phyloP scores from a whole-genome alignment of 768 basidiomycete species.

The Boletales sp. region DNA sequence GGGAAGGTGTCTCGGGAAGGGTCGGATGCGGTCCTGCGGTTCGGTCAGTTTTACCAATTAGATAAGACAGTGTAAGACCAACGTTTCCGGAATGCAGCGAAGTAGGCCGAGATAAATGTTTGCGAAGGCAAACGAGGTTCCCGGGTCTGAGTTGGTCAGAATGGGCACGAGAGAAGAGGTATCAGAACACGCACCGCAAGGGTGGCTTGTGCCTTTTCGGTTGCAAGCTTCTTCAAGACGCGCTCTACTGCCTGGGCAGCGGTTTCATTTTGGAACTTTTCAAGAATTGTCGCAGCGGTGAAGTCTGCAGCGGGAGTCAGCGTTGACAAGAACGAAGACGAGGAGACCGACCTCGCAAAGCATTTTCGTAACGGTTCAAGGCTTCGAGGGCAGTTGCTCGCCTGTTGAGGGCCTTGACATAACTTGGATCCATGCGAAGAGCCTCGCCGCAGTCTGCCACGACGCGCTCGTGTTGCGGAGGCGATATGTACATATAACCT shows the following conservation, averaged over 20 bases:
- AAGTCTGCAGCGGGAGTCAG: slow-evolving; percentile 54
- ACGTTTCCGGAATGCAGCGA: slow-evolving; percentile 94
- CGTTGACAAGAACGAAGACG: background rate
- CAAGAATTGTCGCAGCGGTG: slow-evolving; percentile 94
- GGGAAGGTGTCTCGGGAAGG: slow-evolving; percentile 70
- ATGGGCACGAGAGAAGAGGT: background rate
- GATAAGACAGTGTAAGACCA: slow-evolving; percentile 25
- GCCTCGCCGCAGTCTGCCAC: slow-evolving; percentile 89
- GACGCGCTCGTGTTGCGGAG: slow-evolving; percentile 78
- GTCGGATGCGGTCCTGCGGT: slow-evolving; percentile 57
- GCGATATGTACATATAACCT: slow-evolving; percentile 91
- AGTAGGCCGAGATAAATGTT: slow-evolving; percentile 93
- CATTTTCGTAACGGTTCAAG: slow-evolving; percentile 68
- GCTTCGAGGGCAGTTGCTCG: slow-evolving; percentile 83
- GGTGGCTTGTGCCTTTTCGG: slow-evolving; percentile 68
- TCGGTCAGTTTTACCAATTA: background rate
- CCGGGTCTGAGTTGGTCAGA: slow-evolving; percentile 40
- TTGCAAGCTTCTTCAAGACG: slow-evolving; percentile 81
- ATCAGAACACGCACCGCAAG: slow-evolving; percentile 46
- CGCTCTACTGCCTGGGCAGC: slow-evolving; percentile 84
- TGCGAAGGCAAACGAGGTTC: slow-evolving; percentile 82
- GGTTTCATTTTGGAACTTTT: slow-evolving; percentile 81
- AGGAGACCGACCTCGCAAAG: slow-evolving; percentile 63
- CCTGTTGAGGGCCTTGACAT: slow-evolving; percentile 89
- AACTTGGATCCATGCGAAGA: slow-evolving; percentile 73